Percentiles rank a stretch among this genome's conserved stretches.
Conservation (phyloP, 139 green algal species). For the Chlorella vulgaris region DNA sequence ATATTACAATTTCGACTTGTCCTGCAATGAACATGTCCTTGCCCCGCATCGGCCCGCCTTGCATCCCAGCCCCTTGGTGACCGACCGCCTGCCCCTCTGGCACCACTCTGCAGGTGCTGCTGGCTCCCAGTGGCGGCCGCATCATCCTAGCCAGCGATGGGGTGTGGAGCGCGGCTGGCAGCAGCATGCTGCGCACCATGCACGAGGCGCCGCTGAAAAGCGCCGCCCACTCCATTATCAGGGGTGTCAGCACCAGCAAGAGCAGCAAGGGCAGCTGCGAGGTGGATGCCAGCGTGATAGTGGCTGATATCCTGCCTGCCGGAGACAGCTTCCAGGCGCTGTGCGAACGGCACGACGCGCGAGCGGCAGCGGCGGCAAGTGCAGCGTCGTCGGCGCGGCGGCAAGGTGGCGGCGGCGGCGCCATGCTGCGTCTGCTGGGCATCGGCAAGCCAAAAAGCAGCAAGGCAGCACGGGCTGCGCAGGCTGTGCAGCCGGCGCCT, state of each 20-base stretch:
- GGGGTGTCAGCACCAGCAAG: conserved; percentile 21
- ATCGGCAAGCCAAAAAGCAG: not conserved
- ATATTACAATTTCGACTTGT: not conserved
- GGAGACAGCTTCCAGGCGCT: conserved; percentile 36
- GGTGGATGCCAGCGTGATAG: conserved; percentile 82
- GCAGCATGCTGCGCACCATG: conserved; percentile 17
- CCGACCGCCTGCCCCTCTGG: not conserved
- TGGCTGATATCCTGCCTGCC: conserved; percentile 75
- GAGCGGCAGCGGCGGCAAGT: not conserved
- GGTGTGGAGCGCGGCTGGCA: conserved; percentile 85
- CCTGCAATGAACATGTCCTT: not conserved
- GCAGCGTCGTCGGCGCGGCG: not conserved
- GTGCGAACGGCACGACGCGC: not conserved
- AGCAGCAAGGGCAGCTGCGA: not conserved
- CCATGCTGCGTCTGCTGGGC: not conserved
- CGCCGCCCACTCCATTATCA: conserved; percentile 23
- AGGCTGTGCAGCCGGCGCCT: not conserved
- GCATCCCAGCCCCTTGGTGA: not conserved
- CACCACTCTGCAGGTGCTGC: conserved; percentile 29
- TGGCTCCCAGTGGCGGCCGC: conserved; percentile 64
- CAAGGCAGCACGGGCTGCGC: not conserved
- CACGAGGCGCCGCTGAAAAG: not conserved
- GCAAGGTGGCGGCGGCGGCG: not conserved
- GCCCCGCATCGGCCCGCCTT: not conserved
- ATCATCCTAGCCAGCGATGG: conserved; percentile 85